A percentile compares a stretch with the other conserved stretches of the same genome.
Evolutionary conservation across 805 yeast species (phyloP).

Genomic region (Cyberlindnera suaveolens): DNA sequence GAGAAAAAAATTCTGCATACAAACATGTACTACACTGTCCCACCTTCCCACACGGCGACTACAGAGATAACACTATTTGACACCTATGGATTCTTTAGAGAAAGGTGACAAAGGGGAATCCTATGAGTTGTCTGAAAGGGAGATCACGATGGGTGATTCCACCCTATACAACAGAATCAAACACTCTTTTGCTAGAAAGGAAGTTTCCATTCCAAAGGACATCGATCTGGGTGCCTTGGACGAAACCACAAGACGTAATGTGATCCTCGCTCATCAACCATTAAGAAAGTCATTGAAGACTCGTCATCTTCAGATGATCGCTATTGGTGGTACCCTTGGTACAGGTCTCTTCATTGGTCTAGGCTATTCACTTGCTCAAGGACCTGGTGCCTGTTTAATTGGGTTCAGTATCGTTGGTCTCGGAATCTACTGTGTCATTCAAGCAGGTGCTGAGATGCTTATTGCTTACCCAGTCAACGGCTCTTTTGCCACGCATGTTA

Average conservation of each 20-base stretch:
- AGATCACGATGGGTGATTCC: no score
- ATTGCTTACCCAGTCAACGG: constrained; percentile 49
- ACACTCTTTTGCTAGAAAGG: constrained; percentile 21
- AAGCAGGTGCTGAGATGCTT: constrained; percentile 51
- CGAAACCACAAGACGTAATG: constrained; percentile 19
- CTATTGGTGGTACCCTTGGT: constrained; percentile 69
- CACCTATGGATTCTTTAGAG: no score
- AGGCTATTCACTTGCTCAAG: constrained; percentile 48
- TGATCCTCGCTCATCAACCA: constrained; percentile 31
- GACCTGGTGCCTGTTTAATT: constrained; percentile 63
- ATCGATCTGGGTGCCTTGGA: constrained; percentile 18
- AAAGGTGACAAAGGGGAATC: no score
- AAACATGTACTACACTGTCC: no score
- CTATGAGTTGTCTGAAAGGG: no score
- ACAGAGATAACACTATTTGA: no score
- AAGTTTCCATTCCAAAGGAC: constrained; percentile 13
- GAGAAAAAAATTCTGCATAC: no score
- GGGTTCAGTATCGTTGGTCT: constrained; percentile 50
- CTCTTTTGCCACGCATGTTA: constrained; percentile 43
- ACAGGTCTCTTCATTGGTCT: constrained; percentile 66
- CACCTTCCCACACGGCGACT: no score
- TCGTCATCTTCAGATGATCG: constrained; percentile 60
- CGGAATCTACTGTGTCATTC: constrained; percentile 55
- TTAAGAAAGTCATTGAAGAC: constrained; percentile 35
- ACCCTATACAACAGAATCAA: neutral